Percentiles rank a stretch among this genome's conserved stretches.
These are phyloP conservation scores for Kwoniella mangroviensis DNA, from an alignment of 768 basidiomycete genomes.

Conservation along the genomic window DNA sequence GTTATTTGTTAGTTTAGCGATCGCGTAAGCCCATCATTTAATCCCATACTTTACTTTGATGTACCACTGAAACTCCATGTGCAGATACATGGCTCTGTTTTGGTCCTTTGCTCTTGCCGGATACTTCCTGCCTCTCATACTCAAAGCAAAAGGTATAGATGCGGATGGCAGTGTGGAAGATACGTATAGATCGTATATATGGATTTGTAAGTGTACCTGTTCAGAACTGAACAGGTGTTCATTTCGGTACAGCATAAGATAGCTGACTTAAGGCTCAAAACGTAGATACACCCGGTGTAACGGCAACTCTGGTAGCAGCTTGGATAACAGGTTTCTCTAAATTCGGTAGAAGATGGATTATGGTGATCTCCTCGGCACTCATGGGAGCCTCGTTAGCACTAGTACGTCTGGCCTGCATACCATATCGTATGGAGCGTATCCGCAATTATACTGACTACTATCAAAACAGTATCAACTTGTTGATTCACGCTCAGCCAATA, in stretches of 20 bases:
- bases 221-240: too few relatives aligned
- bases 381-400: slow-evolving; percentile 40
- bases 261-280: neutral
- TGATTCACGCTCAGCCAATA: slow-evolving; percentile 33
- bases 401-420: too few relatives aligned
- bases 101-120: slow-evolving; percentile 57
- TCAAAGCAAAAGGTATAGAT: slow-evolving; percentile 49
- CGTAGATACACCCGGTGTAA: slow-evolving; percentile 44
- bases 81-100: slow-evolving; percentile 38
- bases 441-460: too few relatives aligned
- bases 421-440: too few relatives aligned
- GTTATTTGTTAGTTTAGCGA: slow-evolving; percentile 42
- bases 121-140: slow-evolving; percentile 57
- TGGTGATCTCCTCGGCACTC: slow-evolving; percentile 38
- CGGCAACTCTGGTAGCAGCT: slow-evolving; percentile 35
- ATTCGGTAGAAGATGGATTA: slow-evolving; percentile 37
- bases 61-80: neutral
- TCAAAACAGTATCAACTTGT: slow-evolving; percentile 44
- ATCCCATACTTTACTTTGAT: too few relatives aligned
- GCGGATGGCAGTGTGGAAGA: slow-evolving; percentile 31
- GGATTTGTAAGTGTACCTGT: slow-evolving; percentile 35
- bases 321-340: slow-evolving; percentile 40
- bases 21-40: slow-evolving; percentile 32
- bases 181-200: slow-evolving; percentile 54
- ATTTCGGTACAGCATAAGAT: neutral